Percentiles rank a stretch among this genome's conserved stretches.
Conservation (phyloP, 83 land plant species). For the Picea engelmannii region DNA sequence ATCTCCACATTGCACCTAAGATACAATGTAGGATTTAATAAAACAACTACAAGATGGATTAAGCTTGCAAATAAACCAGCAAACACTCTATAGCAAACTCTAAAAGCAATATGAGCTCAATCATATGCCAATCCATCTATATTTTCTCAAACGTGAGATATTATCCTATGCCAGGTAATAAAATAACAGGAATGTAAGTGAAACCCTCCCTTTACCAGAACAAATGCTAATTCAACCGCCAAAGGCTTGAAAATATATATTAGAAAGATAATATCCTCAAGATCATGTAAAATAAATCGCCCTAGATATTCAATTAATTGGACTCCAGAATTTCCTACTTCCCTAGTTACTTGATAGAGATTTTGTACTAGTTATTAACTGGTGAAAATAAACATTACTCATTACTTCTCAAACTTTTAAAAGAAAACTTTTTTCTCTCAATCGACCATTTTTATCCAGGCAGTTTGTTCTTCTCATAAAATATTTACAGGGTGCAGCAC, state of each 20-base stretch:
- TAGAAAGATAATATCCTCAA: no score
- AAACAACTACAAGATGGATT: neutral
- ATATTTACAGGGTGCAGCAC: no score
- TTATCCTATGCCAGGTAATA: neutral
- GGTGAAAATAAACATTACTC: neutral
- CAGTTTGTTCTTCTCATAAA: no score
- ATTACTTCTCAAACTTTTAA: no score
- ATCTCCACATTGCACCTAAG: constrained; percentile 96
- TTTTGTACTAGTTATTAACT: neutral
- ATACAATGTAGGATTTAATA: neutral
- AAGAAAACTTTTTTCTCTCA: no score
- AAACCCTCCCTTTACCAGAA: neutral
- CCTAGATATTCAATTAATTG: neutral
- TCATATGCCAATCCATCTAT: neutral
- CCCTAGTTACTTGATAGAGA: neutral
- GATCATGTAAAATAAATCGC: neutral
- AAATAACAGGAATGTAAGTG: neutral
- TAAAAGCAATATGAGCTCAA: neutral
- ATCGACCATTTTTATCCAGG: no score
- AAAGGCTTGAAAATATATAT: no score
- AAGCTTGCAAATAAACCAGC: neutral
- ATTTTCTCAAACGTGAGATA: neutral
- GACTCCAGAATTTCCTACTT: neutral
- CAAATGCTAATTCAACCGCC: no score
- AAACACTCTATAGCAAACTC: neutral